These are phyloP conservation scores for Panicum virgatum DNA, from an alignment of 202 grass and related monocot genomes.

Conservation along the genomic window DNA sequence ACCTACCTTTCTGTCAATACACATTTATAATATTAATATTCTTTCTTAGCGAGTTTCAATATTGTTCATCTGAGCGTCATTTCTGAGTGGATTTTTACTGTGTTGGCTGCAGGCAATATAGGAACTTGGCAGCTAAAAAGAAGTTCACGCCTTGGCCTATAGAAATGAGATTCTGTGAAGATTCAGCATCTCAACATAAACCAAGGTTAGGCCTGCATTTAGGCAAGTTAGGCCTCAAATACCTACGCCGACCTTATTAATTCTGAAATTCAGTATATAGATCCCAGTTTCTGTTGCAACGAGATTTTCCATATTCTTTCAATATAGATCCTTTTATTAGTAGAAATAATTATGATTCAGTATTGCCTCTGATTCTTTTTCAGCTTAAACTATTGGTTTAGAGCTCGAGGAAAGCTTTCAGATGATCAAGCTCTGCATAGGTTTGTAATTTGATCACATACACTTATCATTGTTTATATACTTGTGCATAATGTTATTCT, in stretches of 20 bases:
- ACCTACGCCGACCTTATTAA: neutral
- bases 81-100: no score
- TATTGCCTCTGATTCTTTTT: slow-evolving; percentile 36
- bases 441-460: slow-evolving; percentile 48
- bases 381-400: slow-evolving; percentile 92
- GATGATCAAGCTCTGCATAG: slow-evolving; percentile 90
- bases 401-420: slow-evolving; percentile 88
- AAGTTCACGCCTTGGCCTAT: slow-evolving; percentile 93
- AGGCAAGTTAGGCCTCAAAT: neutral
- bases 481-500: slow-evolving; percentile 30
- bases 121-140: slow-evolving; percentile 76
- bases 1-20: slow-evolving; percentile 1
- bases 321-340: neutral
- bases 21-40: slow-evolving; percentile 23
- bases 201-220: slow-evolving; percentile 56
- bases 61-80: slow-evolving; percentile 36
- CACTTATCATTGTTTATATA: neutral
- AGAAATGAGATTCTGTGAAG: slow-evolving; percentile 93
- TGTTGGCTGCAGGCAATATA: slow-evolving; percentile 85
- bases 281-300: neutral
- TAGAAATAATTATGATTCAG: slow-evolving; percentile 25
- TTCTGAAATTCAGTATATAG: neutral
- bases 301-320: neutral
- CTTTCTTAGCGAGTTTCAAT: slow-evolving; percentile 26
- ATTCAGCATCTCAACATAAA: slow-evolving; percentile 66